Evolutionary conservation across 2,329 filamentous ascomycete genomes (phyloP), one percentile per base, ranked within the genome.

Genomic region (Fusarium robinianum): DNA sequence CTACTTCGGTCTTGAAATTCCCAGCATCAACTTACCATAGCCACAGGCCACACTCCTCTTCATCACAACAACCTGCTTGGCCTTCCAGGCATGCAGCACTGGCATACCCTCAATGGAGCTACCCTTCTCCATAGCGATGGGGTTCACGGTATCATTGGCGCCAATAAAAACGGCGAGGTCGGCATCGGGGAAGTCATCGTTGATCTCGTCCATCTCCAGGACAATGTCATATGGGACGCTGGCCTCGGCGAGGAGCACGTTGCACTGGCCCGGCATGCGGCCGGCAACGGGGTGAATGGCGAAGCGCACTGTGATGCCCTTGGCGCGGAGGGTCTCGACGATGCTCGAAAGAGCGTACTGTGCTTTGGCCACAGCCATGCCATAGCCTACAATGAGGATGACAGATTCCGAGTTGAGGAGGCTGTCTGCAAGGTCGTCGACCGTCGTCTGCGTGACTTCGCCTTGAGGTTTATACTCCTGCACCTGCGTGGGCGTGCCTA

Each of bases 151-250:
- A 60, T 96, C 90, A 58, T 96, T 95, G 7, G 90, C 90, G 3
- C 90, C 90, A 61, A 95, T 95, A 0, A 95, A 90, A 4, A 95
- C 79, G 0, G 88, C 90, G 8, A 95, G 75, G 60, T 95, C 90
- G 0, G 90, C 95, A 18, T 94, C 87, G 6, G 77, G 69, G 66
- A 95, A 96, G 61, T 95, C 90, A 51, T 95, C 90, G 67, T 95
- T 96, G 71, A 95, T 95, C 73, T 96, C 90, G 58, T 95, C 90
- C 90, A 95, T 95, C 70, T 96, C 90, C 31, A 95, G 77, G 18
- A 95, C 90, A 42, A 95, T 92, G 59, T 96, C 90, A 61, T 95
- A 95, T 3, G 89, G 89, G 19, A 95, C 90, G 22, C 80, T 85
- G 1, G 90, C 90, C 67, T 96, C 90, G 0, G 90, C 90, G 10